Conservation (phyloP, 441 rosid species). For the Gossypium davidsonii region DNA sequence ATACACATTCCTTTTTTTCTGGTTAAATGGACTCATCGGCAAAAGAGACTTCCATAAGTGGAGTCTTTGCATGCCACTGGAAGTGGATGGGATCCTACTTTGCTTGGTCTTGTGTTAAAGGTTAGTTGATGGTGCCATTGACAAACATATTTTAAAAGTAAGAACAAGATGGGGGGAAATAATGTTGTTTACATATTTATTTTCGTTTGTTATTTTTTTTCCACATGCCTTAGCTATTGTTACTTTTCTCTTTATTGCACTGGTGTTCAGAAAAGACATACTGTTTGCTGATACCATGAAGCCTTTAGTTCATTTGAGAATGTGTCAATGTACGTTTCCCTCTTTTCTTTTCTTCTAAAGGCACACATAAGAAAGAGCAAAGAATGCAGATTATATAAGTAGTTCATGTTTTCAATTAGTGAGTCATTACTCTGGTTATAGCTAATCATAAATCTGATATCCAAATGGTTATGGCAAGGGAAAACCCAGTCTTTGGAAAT, state of each 20-base stretch:
- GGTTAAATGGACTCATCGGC: background rate
- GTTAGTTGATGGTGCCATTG: background rate
- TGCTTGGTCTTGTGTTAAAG: background rate
- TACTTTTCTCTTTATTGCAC: background rate
- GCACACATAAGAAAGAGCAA: background rate
- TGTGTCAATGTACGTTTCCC: background rate
- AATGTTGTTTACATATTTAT: background rate
- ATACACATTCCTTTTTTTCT: background rate
- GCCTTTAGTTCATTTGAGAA: background rate
- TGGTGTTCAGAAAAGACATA: background rate
- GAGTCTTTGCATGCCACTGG: background rate
- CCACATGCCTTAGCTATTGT: background rate
- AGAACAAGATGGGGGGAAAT: background rate
- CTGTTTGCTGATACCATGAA: background rate
- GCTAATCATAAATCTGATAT: background rate
- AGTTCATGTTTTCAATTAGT: background rate
- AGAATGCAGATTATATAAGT: background rate
- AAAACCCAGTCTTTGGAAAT: background rate
- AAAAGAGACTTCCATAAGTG: background rate
- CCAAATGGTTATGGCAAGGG: background rate
- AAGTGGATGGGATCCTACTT: background rate
- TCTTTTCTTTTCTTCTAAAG: background rate
- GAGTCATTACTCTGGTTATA: background rate
- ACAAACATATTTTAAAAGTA: conserved; percentile 1
- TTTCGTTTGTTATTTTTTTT: background rate